Base-by-base conservation (phyloP, 1,284 basidiomycete genomes). In the Ganoderma multipileum region DNA sequence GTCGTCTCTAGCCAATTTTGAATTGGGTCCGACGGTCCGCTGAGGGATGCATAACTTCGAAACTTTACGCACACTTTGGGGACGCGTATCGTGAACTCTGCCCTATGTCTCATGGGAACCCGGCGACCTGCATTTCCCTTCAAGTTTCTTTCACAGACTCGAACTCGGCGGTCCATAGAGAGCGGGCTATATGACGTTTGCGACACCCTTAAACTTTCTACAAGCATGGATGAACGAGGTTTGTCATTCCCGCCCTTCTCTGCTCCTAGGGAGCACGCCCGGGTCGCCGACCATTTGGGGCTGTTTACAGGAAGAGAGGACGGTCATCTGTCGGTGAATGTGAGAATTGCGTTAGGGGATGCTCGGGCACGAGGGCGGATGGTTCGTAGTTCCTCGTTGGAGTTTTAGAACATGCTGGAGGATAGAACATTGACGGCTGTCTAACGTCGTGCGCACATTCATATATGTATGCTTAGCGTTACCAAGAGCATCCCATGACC, bases 201-300 rank as follows among this genome's bases (percentile, higher is more conserved):
- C 33, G 20, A 11, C 36, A 38, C 55, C 55, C 55, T 36, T 30
- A 36, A 58, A 58, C 55, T 38, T 18, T 38, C 28, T 36, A 20
- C 4, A 38, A 26, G 38, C 38, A 28, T 30, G 28, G 9, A 60
- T 23, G 39, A n/a, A 39, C 36, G 23, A 14, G 1, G 38, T 60
- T 26, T 39, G 39, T 60, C 58, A 60, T 60, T 18, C 42, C 58
- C 58, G 58, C 9, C 14, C 58, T 60, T 60, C 38, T 60, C 14
- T 39, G 8, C 11, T 23, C 44, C 38, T 39, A 18, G 12, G 16
- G 23, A 60, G 58, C 38, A 59, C n/a, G n/a, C 38, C n/a, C n/a
- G 41, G 39, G 12, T n/a, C 6, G 23, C 12, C 14, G 11, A 41
- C 3, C 38, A 11, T 60, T 11, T 39, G 38, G 23, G 36, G 36